These are phyloP conservation scores for Entophlyctis luteolus DNA, from an alignment of 192 early-diverging fungal genomes.

Conservation along the genomic window DNA sequence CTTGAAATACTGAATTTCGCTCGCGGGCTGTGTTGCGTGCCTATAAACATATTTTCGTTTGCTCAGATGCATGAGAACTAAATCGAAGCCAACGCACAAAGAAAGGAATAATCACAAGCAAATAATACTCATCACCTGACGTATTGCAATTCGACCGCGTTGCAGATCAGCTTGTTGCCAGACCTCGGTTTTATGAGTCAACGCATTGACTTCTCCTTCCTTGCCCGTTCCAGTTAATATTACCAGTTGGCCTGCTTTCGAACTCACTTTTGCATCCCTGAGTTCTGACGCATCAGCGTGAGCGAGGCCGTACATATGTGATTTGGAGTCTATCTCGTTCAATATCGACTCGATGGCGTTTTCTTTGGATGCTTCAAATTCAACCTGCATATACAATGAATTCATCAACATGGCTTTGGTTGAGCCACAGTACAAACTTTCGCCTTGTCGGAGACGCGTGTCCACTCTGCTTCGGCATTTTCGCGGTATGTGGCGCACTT, in stretches of 20 bases:
- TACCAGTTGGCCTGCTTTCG: no score
- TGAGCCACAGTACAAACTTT: not conserved
- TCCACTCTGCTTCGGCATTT: not conserved
- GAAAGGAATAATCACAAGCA: no score
- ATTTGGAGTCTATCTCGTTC: not conserved
- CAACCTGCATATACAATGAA: not conserved
- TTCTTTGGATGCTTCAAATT: not conserved
- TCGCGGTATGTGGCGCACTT: not conserved
- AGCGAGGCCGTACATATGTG: constrained; percentile 6
- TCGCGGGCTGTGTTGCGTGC: not conserved
- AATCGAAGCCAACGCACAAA: not conserved
- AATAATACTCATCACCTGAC: not conserved
- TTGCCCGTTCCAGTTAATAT: no score
- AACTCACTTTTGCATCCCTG: not conserved
- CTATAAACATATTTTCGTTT: not conserved
- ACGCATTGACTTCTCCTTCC: no score
- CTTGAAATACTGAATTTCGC: not conserved
- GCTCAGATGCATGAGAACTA: not conserved
- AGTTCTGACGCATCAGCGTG: not conserved
- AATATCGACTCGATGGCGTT: not conserved
- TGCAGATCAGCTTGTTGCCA: not conserved
- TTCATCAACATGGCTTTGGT: not conserved
- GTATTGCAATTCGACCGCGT: not conserved
- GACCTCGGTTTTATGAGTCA: no score
- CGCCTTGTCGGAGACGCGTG: not conserved